phyloP scores from a whole-genome alignment of 805 yeast genomes.

The Pichia californica region DNA sequence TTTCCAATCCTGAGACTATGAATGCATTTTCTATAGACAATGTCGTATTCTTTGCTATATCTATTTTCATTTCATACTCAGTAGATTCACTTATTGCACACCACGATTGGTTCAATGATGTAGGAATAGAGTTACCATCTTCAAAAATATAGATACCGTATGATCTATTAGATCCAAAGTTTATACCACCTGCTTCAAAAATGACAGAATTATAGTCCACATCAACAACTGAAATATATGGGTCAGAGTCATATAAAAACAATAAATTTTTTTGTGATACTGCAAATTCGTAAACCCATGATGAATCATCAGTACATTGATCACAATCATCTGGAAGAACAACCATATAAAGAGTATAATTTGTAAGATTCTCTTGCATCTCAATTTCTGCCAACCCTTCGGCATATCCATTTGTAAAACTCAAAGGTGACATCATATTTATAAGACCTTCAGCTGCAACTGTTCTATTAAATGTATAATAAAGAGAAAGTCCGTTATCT shows the following conservation, averaged over 20 bases:
- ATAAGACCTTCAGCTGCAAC: constrained; percentile 5
- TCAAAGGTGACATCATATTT: constrained; percentile 11
- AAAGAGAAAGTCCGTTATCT: constrained; percentile 21
- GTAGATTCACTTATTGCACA: constrained; percentile 56
- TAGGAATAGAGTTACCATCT: constrained; percentile 32
- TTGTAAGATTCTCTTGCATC: constrained; percentile 2
- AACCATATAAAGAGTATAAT: constrained; percentile 15
- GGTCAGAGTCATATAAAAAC: constrained; percentile 60
- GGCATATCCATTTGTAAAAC: constrained; percentile 24
- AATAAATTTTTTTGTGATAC: constrained; percentile 56
- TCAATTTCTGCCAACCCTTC: constrained; percentile 15
- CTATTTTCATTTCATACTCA: background rate
- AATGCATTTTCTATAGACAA: constrained; percentile 39
- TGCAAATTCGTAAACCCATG: constrained; percentile 63
- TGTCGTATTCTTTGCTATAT: constrained; percentile 20
- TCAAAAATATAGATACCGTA: constrained; percentile 45
- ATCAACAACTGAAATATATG: constrained; percentile 56
- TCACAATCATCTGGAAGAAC: constrained; percentile 21
- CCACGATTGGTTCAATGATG: constrained; percentile 48
- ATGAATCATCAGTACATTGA: constrained; percentile 13
- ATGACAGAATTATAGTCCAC: constrained; percentile 64
- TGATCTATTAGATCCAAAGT: constrained; percentile 2
- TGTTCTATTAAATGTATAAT: constrained; percentile 23
- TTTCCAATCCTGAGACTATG: constrained; percentile 52
- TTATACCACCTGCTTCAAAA: constrained; percentile 44